phyloP scores from a whole-genome alignment of 768 basidiomycete species.

The Scleroderma citrinum region DNA sequence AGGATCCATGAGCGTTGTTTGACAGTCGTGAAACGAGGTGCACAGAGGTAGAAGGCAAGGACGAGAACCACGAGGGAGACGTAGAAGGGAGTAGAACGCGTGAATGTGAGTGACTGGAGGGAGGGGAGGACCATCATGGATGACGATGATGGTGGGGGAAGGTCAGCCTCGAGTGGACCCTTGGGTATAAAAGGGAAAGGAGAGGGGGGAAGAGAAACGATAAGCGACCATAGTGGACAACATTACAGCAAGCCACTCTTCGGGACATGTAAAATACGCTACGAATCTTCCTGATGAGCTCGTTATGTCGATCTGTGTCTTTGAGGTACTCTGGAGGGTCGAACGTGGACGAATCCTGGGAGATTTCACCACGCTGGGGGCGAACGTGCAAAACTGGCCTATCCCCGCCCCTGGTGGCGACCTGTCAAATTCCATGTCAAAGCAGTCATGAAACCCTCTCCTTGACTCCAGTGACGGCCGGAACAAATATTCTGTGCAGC shows the following conservation, averaged over 20 bases:
- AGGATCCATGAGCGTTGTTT: conserved; percentile 47
- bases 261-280: background rate
- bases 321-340: background rate
- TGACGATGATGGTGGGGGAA: background rate
- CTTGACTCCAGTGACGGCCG: background rate
- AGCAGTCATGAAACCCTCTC: background rate
- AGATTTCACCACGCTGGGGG: background rate
- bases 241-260: background rate
- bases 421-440: background rate
- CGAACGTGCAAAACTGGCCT: background rate
- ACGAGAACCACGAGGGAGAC: background rate
- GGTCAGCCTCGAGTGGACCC: background rate
- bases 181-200: background rate
- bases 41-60: conserved; percentile 17
- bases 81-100: background rate
- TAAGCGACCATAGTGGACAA: background rate
- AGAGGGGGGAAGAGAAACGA: background rate
- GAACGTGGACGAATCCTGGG: background rate
- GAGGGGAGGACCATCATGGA: background rate
- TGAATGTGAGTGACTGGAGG: background rate
- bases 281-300: background rate
- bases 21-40: conserved; percentile 25
- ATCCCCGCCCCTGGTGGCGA: background rate
- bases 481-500: background rate
- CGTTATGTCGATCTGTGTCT: background rate